phyloP scores from a whole-genome alignment of 306 rosid species.

The Argentina anserina region DNA sequence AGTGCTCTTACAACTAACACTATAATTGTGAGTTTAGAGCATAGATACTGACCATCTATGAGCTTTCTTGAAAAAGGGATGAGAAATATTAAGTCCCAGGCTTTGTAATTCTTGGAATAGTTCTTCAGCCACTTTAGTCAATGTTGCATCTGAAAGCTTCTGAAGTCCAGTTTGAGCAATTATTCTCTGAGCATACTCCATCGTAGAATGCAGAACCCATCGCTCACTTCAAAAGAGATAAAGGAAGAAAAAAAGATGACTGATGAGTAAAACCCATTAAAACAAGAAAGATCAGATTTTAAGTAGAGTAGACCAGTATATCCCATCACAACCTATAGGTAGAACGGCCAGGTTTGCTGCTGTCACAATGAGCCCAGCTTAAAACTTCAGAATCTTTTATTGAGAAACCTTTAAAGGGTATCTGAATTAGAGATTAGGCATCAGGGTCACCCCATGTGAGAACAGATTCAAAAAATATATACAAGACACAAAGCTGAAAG shows the following conservation, averaged over 20 bases:
- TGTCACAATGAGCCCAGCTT: conserved; percentile 76
- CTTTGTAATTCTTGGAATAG: conserved; percentile 66
- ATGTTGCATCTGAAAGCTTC: conserved; percentile 58
- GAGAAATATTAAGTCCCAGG: conserved; percentile 43
- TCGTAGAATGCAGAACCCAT: conserved; percentile 88
- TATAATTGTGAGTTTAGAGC: conserved; percentile 14
- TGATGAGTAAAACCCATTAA: not conserved
- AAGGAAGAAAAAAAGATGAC: conserved; percentile 21
- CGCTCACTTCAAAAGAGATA: conserved; percentile 47
- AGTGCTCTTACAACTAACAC: conserved; percentile 4
- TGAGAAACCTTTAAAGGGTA: conserved; percentile 69
- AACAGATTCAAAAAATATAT: not conserved
- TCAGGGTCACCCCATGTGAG: conserved; percentile 20
- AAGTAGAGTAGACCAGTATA: not conserved
- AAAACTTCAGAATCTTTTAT: conserved; percentile 57
- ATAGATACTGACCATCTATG: conserved; percentile 80
- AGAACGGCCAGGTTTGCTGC: conserved; percentile 85
- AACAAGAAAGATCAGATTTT: not conserved
- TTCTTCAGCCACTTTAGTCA: conserved; percentile 73
- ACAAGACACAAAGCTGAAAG: conserved; percentile 16
- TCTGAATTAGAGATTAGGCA: conserved; percentile 44
- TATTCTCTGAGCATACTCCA: conserved; percentile 66
- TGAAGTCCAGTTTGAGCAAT: conserved; percentile 74
- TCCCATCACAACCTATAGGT: conserved; percentile 47
- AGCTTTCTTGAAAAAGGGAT: conserved; percentile 66